Conservation (phyloP, 768 basidiomycete species). For the Calocera viscosa region DNA sequence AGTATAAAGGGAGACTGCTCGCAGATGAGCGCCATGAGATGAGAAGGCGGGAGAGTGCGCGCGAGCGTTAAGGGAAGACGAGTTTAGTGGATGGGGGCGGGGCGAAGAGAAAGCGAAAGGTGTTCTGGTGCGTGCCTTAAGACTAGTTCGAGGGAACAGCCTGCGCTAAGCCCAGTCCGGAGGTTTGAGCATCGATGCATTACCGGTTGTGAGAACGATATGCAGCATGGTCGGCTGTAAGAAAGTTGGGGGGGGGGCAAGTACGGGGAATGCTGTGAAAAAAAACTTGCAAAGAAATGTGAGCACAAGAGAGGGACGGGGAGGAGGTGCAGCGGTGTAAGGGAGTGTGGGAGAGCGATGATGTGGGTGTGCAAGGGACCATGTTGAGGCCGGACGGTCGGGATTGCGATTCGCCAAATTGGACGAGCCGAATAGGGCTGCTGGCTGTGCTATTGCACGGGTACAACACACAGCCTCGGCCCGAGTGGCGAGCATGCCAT, state of each 20-base stretch:
- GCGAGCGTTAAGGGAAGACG: background rate
- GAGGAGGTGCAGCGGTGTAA: background rate
- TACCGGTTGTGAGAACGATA: slow-evolving; percentile 1
- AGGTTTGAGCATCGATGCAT: background rate
- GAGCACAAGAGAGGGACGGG: background rate
- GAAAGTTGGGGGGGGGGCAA: background rate
- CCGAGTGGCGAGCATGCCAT: background rate
- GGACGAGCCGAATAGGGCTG: background rate
- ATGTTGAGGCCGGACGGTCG: background rate
- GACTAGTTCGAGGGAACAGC: slow-evolving; percentile 8
- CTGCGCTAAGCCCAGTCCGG: slow-evolving; percentile 7
- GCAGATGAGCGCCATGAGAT: slow-evolving; percentile 2
- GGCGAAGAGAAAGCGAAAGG: slow-evolving; percentile 7
- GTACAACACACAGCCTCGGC: slow-evolving; percentile 2
- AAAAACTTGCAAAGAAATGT: background rate
- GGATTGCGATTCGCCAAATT: slow-evolving; percentile 7
- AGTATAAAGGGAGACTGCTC: slow-evolving; percentile 7
- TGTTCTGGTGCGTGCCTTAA: slow-evolving; percentile 8
- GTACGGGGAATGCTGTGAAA: background rate
- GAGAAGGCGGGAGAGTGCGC: background rate
- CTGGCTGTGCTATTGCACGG: background rate
- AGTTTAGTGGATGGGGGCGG: slow-evolving; percentile 2
- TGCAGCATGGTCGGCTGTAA: slow-evolving; percentile 4
- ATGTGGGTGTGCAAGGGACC: background rate
- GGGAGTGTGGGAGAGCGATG: background rate